Percentiles rank a stretch among this genome's conserved stretches.
Conservation (phyloP, 805 yeast species). For the Lachancea fermentati region DNA sequence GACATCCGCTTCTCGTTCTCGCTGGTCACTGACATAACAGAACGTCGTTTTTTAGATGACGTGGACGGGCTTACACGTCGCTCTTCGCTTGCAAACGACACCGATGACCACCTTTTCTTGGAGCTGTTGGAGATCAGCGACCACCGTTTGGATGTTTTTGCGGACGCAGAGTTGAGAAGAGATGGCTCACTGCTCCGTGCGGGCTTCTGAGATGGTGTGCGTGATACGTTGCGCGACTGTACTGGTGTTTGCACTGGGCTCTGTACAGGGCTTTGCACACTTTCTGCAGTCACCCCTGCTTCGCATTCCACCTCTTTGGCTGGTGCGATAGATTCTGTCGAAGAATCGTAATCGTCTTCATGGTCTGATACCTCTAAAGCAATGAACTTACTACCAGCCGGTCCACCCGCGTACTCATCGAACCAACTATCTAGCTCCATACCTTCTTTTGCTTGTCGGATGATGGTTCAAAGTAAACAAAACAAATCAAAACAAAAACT, state of each 20-base stretch:
- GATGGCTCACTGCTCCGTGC: not conserved
- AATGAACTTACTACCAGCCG: slow-evolving; percentile 20
- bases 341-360: slow-evolving; percentile 24
- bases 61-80: slow-evolving; percentile 6
- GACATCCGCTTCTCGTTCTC: slow-evolving; percentile 4
- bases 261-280: not conserved
- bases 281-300: not conserved
- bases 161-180: not conserved
- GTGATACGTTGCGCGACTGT: not conserved
- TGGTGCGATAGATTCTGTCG: slow-evolving; percentile 4
- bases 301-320: not conserved
- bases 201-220: not conserved
- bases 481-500: not conserved
- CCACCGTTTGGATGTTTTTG: slow-evolving; percentile 22
- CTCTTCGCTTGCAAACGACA: slow-evolving; percentile 18
- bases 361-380: slow-evolving; percentile 31
- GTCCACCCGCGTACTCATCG: slow-evolving; percentile 19
- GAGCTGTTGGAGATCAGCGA: slow-evolving; percentile 28
- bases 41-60: slow-evolving; percentile 3
- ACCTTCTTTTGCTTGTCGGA: not conserved
- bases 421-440: slow-evolving; percentile 26
- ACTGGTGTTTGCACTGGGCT: not conserved
- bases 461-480: not conserved
- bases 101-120: slow-evolving; percentile 30
- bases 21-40: slow-evolving; percentile 5